These are phyloP conservation scores for Penicillium tannophilum DNA, from an alignment of 495 filamentous ascomycete species.

Conservation along the genomic window DNA sequence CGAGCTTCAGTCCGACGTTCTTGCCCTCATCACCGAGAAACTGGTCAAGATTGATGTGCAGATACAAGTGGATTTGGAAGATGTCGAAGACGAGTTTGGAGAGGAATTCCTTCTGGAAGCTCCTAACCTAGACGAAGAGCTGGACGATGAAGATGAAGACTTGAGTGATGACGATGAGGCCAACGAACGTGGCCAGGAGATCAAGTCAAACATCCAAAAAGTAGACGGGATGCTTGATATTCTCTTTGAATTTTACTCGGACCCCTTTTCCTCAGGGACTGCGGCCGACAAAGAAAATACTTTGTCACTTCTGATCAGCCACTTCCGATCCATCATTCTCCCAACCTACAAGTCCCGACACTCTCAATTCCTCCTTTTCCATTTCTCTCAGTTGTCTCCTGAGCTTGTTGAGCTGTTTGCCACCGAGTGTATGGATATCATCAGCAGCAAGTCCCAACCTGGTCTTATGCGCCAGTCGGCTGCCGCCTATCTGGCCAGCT, in stretches of 20 bases:
- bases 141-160: slow-evolving; percentile 59
- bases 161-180: slow-evolving; percentile 50
- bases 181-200: slow-evolving; percentile 52
- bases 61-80: slow-evolving; percentile 89
- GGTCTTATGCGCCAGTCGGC: slow-evolving; percentile 76
- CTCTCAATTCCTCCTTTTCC: slow-evolving; percentile 90
- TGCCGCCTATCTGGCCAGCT: slow-evolving; percentile 90
- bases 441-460: slow-evolving; percentile 62
- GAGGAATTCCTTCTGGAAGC: slow-evolving; percentile 50
- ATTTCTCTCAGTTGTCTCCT: slow-evolving; percentile 79
- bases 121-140: slow-evolving; percentile 47
- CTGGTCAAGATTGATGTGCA: slow-evolving; percentile 93
- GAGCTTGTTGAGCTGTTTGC: slow-evolving; percentile 77
- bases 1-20: slow-evolving; percentile 78
- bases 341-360: slow-evolving; percentile 86
- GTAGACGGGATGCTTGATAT: slow-evolving; percentile 90
- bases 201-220: slow-evolving; percentile 83
- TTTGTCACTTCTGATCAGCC: slow-evolving; percentile 74
- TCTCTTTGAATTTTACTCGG: slow-evolving; percentile 80
- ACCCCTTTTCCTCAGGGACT: slow-evolving; percentile 59
- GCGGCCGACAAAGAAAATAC: slow-evolving; percentile 48
- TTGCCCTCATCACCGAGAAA: slow-evolving; percentile 77
- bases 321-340: slow-evolving; percentile 83
- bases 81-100: slow-evolving; percentile 71
- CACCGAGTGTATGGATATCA: slow-evolving; percentile 71